Evolutionary conservation across 768 basidiomycete species (phyloP).

Genomic region (Boletellus emodensis): DNA sequence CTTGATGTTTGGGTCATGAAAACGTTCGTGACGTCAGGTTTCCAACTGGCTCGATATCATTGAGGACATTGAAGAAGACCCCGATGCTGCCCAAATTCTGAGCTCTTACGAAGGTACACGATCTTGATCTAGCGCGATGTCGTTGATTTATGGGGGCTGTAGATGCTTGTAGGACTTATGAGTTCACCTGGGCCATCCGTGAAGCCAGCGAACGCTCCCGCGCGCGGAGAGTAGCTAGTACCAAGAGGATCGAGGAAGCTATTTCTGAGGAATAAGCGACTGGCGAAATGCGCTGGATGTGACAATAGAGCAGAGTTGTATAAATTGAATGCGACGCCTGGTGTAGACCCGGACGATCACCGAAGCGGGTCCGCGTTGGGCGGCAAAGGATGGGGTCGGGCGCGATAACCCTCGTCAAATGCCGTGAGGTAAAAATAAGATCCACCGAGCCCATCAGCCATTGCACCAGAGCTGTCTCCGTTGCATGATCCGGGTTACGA

Average conservation of each 20-base stretch:
- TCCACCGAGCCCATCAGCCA: slow-evolving; percentile 40
- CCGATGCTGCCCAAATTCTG: slow-evolving; percentile 75
- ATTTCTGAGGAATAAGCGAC: slow-evolving; percentile 24
- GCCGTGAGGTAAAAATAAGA: background rate
- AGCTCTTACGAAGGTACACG: slow-evolving; percentile 76
- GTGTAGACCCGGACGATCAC: slow-evolving; percentile 10
- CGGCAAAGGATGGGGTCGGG: slow-evolving; percentile 13
- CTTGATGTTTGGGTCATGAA: background rate
- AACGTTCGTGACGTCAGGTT: slow-evolving; percentile 32
- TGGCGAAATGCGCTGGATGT: background rate
- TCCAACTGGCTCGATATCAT: slow-evolving; percentile 87
- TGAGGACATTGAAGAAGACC: slow-evolving; percentile 85
- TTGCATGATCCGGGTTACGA: too few relatives aligned
- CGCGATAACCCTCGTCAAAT: background rate
- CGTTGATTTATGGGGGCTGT: slow-evolving; percentile 1
- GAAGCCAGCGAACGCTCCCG: slow-evolving; percentile 69
- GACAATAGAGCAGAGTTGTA: background rate
- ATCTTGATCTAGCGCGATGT: background rate
- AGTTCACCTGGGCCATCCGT: slow-evolving; percentile 93
- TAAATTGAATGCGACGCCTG: background rate
- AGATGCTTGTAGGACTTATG: slow-evolving; percentile 87
- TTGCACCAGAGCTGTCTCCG: slow-evolving; percentile 15
- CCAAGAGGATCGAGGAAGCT: slow-evolving; percentile 23
- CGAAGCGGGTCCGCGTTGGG: slow-evolving; percentile 33
- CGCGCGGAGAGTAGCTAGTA: slow-evolving; percentile 39